These are phyloP conservation scores for Glycine soja DNA, from an alignment of 306 rosid genomes.

Conservation along the genomic window DNA sequence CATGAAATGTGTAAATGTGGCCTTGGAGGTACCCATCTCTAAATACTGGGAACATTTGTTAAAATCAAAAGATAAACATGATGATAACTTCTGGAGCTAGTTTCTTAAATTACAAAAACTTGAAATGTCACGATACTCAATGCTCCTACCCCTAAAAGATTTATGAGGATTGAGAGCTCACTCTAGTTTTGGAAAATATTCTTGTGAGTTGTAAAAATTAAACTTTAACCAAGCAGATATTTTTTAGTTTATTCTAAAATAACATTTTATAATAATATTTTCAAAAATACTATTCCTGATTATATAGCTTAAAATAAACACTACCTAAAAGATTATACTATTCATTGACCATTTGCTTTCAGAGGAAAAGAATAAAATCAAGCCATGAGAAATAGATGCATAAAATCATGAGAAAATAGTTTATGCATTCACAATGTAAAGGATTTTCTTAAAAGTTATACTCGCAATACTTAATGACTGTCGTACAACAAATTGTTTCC, in stretches of 20 bases:
- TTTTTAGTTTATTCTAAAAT: not conserved
- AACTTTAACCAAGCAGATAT: too few relatives aligned
- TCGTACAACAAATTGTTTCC: too few relatives aligned
- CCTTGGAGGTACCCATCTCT: slow-evolving; percentile 14
- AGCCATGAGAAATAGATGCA: too few relatives aligned
- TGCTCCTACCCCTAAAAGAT: not conserved
- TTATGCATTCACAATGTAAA: too few relatives aligned
- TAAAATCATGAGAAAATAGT: too few relatives aligned
- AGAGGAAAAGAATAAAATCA: too few relatives aligned
- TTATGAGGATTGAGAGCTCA: not conserved
- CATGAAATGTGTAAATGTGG: too few relatives aligned
- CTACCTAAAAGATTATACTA: too few relatives aligned
- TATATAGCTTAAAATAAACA: not conserved
- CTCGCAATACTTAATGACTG: too few relatives aligned
- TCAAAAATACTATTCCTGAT: not conserved
- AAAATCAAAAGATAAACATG: not conserved
- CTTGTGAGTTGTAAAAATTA: too few relatives aligned
- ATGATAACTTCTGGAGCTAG: not conserved
- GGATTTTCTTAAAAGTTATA: too few relatives aligned
- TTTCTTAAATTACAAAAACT: not conserved
- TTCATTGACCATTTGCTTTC: too few relatives aligned
- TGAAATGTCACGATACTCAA: not conserved
- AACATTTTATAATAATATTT: not conserved
- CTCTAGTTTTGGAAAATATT: not conserved
- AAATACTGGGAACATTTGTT: not conserved